Evolutionary conservation across 306 rosid species (phyloP).

Genomic region (Vachellia pachyceras): DNA sequence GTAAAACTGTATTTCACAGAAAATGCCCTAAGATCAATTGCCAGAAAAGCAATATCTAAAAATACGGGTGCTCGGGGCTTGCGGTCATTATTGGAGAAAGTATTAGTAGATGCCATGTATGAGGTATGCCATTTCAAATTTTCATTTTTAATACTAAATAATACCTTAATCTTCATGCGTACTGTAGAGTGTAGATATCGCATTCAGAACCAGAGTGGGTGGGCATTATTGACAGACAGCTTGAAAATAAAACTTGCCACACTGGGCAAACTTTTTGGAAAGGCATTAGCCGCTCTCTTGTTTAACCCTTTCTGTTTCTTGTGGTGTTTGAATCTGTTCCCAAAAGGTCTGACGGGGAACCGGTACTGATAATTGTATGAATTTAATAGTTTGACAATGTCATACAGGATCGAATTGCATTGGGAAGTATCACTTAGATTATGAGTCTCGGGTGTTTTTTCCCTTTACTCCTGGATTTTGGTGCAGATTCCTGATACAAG

Average conservation of each 20-base stretch:
- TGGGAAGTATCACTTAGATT: conserved; percentile 8
- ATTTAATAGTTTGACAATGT: neutral
- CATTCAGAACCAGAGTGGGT: neutral
- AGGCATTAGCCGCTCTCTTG: neutral
- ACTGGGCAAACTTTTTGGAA: neutral
- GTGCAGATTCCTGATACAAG: conserved; percentile 86
- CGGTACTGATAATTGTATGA: neutral
- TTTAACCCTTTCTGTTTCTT: neutral
- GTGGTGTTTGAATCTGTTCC: neutral
- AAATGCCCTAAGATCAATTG: conserved; percentile 69
- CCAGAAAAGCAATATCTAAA: conserved; percentile 80
- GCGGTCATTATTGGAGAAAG: conserved; percentile 76
- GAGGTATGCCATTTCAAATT: conserved; percentile 66
- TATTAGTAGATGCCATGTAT: conserved; percentile 94
- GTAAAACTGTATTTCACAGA: conserved; percentile 80
- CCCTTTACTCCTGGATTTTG: neutral
- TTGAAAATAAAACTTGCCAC: neutral
- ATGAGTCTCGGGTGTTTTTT: conserved; percentile 1
- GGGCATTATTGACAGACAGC: neutral
- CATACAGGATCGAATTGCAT: neutral
- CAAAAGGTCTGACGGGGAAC: conserved; percentile 12
- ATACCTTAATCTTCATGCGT: conserved; percentile 13
- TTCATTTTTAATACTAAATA: conserved; percentile 24
- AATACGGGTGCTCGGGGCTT: conserved; percentile 94
- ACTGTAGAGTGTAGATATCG: conserved; percentile 11